These are phyloP conservation scores for Mucor saturninus DNA, from an alignment of 371 early-diverging fungal species.

Conservation along the genomic window DNA sequence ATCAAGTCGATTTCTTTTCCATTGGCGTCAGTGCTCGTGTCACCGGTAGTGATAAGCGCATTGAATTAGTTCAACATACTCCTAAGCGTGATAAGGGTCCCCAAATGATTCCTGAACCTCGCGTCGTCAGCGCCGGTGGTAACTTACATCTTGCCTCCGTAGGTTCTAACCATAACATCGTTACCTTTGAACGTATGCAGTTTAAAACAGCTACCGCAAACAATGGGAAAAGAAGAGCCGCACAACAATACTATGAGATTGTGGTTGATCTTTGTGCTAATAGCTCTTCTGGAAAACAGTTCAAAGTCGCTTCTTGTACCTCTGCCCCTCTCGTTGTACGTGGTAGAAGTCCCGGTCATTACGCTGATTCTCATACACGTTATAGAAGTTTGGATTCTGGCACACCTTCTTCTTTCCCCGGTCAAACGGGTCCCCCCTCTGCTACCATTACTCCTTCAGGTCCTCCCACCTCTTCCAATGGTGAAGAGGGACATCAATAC, in stretches of 20 bases:
- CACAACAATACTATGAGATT: constrained; percentile 88
- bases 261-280: constrained; percentile 69
- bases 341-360: constrained; percentile 92
- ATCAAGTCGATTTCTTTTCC: constrained; percentile 57
- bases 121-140: constrained; percentile 64
- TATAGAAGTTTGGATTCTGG: constrained; percentile 39
- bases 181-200: constrained; percentile 90
- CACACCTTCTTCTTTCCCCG: constrained; percentile 39
- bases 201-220: constrained; percentile 94
- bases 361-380: constrained; percentile 65
- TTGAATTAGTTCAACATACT: constrained; percentile 88
- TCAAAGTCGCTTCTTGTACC: constrained; percentile 67
- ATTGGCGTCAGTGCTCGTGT: constrained; percentile 71
- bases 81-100: constrained; percentile 93
- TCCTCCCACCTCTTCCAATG: constrained; percentile 5
- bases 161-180: constrained; percentile 53
- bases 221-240: constrained; percentile 84
- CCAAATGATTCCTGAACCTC: constrained; percentile 72
- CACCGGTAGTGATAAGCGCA: constrained; percentile 60
- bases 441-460: constrained; percentile 20
- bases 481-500: constrained; percentile 13
- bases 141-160: constrained; percentile 53
- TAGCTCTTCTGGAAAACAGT: constrained; percentile 47
- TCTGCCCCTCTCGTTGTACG: constrained; percentile 87
- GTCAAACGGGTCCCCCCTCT: constrained; percentile 9